These are phyloP conservation scores for Auriscalpium vulgare DNA, from an alignment of 768 basidiomycete genomes.

Conservation along the genomic window DNA sequence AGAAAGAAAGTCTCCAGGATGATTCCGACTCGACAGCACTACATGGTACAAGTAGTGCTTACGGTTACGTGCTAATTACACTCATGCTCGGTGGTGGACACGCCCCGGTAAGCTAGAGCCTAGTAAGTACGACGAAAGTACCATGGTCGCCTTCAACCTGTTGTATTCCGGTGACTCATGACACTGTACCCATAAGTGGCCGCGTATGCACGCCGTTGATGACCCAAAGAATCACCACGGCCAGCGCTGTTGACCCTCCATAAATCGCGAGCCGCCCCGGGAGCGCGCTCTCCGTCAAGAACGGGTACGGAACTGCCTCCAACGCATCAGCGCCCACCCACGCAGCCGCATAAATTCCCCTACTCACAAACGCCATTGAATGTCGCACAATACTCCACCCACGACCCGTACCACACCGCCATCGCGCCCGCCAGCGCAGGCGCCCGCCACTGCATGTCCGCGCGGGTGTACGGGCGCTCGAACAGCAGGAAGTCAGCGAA, in stretches of 20 bases:
- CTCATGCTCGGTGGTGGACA: too few relatives aligned
- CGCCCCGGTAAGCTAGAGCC: too few relatives aligned
- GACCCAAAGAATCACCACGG: constrained; percentile 44
- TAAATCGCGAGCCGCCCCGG: constrained; percentile 53
- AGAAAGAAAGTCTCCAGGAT: too few relatives aligned
- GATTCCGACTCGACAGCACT: too few relatives aligned
- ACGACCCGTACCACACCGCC: constrained; percentile 45
- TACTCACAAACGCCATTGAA: constrained; percentile 56
- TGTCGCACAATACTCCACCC: constrained; percentile 60
- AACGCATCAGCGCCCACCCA: background rate
- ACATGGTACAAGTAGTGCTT: too few relatives aligned
- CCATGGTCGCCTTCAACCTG: too few relatives aligned
- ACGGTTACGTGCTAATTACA: too few relatives aligned
- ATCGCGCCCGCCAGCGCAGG: constrained; percentile 23
- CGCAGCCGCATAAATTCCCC: background rate
- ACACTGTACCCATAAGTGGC: background rate
- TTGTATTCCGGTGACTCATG: too few relatives aligned
- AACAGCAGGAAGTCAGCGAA: constrained; percentile 61
- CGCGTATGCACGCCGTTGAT: constrained; percentile 50
- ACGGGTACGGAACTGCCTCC: constrained; percentile 71
- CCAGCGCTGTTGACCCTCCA: constrained; percentile 38
- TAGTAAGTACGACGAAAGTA: too few relatives aligned
- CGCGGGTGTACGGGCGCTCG: constrained; percentile 44
- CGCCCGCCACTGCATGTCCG: constrained; percentile 26
- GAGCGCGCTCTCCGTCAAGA: constrained; percentile 56